Percentiles rank a stretch among this genome's conserved stretches.
Conservation (phyloP, 2,329 filamentous ascomycete species). For the Sporothrix curviconia region DNA sequence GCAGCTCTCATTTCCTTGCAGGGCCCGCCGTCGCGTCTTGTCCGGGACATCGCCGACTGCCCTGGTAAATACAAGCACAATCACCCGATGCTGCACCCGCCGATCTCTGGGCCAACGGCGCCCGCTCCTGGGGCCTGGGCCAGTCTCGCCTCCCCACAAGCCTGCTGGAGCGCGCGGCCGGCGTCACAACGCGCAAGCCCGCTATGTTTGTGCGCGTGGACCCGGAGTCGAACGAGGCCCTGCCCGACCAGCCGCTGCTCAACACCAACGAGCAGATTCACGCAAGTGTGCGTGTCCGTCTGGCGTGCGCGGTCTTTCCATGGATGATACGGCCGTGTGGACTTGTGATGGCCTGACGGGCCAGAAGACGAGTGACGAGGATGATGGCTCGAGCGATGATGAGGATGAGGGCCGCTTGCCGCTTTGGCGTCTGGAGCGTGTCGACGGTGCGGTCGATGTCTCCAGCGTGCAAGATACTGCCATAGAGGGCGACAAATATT, state of each 20-base stretch:
- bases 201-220: constrained; percentile 33
- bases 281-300: constrained; percentile 24
- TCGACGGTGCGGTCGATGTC: not conserved
- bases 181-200: constrained; percentile 27
- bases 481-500: constrained; percentile 12
- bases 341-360: constrained; percentile 24
- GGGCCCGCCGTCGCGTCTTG: not conserved
- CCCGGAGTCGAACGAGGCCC: constrained; percentile 30
- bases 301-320: constrained; percentile 25
- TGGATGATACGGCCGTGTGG: constrained; percentile 31
- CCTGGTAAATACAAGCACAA: constrained; percentile 23
- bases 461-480: constrained; percentile 10
- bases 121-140: constrained; percentile 27
- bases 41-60: constrained; percentile 25
- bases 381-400: constrained; percentile 3
- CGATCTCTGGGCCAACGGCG: constrained; percentile 18
- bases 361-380: not conserved
- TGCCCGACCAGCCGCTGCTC: constrained; percentile 29
- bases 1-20: not conserved
- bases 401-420: constrained; percentile 8
- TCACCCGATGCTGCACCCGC: constrained; percentile 11
- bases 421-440: constrained; percentile 24
- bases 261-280: constrained; percentile 35
- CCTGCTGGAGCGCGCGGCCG: constrained; percentile 23
- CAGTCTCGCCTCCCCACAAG: constrained; percentile 25